A percentile compares a stretch with the other conserved stretches of the same genome.
Evolutionary conservation across 2,329 filamentous ascomycete species (phyloP).

Genomic region (Fulvia fulva): DNA sequence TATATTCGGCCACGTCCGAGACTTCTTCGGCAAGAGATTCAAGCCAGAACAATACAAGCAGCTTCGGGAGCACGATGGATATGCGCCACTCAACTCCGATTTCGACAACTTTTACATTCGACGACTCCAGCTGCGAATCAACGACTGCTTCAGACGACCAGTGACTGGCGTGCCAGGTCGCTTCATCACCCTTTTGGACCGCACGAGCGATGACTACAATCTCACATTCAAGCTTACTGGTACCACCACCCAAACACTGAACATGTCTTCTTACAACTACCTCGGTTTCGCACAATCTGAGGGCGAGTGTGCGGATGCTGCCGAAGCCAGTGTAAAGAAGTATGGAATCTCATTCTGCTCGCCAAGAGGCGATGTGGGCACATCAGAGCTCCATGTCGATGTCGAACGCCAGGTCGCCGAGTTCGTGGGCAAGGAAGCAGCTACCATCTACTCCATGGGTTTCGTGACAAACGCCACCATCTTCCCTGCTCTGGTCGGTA

Average conservation of each 20-base stretch:
- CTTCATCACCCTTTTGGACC: constrained; percentile 88
- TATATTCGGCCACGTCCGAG: constrained; percentile 87
- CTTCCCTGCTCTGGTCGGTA: constrained; percentile 87
- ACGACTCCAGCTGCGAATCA: constrained; percentile 86
- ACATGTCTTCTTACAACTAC: constrained; percentile 99
- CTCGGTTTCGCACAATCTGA: constrained; percentile 97
- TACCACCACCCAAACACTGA: constrained; percentile 88
- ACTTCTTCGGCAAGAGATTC: constrained; percentile 97
- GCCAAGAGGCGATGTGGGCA: constrained; percentile 78
- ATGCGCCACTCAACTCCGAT: constrained; percentile 92
- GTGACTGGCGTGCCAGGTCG: constrained; percentile 91
- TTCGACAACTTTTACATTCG: constrained; percentile 99
- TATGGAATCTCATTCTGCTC: constrained; percentile 82
- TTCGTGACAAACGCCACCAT: constrained; percentile 93
- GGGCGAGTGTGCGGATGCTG: constrained; percentile 89
- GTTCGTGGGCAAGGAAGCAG: constrained; percentile 89
- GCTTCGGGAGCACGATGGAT: constrained; percentile 78
- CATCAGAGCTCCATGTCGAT: constrained; percentile 79
- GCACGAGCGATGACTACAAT: constrained; percentile 88
- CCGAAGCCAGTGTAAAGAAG: constrained; percentile 78
- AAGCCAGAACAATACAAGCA: constrained; percentile 81
- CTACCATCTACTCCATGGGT: constrained; percentile 99
- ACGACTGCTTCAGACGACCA: constrained; percentile 92
- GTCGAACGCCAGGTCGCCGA: constrained; percentile 84
- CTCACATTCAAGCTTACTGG: constrained; percentile 83